Conservation (phyloP, 805 yeast species). For the Myxozyma geophila region DNA sequence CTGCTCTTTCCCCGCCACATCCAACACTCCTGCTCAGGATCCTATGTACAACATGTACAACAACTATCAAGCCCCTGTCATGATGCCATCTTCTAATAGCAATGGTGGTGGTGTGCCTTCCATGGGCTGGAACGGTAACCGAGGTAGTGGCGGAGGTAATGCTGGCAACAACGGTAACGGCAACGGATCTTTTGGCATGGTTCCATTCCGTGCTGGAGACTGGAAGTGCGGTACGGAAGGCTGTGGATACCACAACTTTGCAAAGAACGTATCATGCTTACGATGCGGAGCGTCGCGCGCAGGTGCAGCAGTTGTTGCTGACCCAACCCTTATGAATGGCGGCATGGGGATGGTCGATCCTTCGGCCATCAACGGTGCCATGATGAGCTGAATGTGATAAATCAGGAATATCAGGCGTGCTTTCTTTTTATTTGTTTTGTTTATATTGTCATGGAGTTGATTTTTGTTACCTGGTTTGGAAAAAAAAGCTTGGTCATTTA, state of each 20-base stretch:
- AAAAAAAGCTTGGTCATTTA: slow-evolving; percentile 12
- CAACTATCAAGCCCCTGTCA: slow-evolving; percentile 36
- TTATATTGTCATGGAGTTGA: slow-evolving; percentile 2
- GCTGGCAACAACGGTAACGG: slow-evolving; percentile 38
- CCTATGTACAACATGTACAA: slow-evolving; percentile 49
- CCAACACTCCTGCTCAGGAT: slow-evolving; percentile 71
- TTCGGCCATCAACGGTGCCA: slow-evolving; percentile 25
- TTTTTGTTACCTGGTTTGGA: slow-evolving; percentile 13
- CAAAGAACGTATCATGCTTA: slow-evolving; percentile 83
- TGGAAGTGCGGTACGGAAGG: slow-evolving; percentile 86
- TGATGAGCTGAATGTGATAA: slow-evolving; percentile 21
- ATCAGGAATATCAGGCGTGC: background rate
- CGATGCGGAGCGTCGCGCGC: slow-evolving; percentile 81
- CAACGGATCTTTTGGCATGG: slow-evolving; percentile 50
- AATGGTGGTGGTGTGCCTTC: slow-evolving; percentile 26
- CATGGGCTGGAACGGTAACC: slow-evolving; percentile 39
- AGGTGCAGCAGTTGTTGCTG: slow-evolving; percentile 40
- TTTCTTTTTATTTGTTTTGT: slow-evolving; percentile 4
- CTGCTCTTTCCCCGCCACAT: slow-evolving; percentile 80
- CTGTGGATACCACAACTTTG: slow-evolving; percentile 89
- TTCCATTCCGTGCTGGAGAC: slow-evolving; percentile 96
- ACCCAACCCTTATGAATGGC: slow-evolving; percentile 37
- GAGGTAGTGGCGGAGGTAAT: slow-evolving; percentile 30
- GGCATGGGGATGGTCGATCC: slow-evolving; percentile 34
- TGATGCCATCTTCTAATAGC: slow-evolving; percentile 29